Evolutionary conservation across 139 green algal species (phyloP).

Genomic region (Limnomonas spitsbergensis): DNA sequence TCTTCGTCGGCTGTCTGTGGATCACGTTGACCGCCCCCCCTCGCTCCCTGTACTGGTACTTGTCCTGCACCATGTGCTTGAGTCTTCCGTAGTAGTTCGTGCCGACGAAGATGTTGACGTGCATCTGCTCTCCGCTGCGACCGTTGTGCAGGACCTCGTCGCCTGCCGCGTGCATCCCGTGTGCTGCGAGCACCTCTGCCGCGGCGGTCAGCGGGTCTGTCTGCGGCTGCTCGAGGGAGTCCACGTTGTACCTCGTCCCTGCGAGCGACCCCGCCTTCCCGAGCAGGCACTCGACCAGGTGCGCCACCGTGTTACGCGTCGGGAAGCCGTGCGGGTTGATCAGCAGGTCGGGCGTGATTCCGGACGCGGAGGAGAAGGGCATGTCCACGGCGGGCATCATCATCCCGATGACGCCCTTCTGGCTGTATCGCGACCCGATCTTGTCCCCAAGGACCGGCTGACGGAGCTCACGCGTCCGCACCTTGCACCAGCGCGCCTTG

Average conservation of each 20-base stretch:
- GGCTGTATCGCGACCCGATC: slow-evolving; percentile 33
- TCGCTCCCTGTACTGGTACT: slow-evolving; percentile 17
- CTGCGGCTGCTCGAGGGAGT: not conserved
- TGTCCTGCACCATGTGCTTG: slow-evolving; percentile 64
- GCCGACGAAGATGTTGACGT: slow-evolving; percentile 52
- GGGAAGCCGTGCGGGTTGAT: slow-evolving; percentile 35
- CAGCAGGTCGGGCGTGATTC: slow-evolving; percentile 30
- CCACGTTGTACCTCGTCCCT: not conserved
- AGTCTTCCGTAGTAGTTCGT: slow-evolving; percentile 62
- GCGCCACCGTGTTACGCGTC: not conserved
- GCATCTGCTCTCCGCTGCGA: slow-evolving; percentile 50
- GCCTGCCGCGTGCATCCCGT: slow-evolving; percentile 17
- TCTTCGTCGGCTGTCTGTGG: not conserved
- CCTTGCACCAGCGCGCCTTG: slow-evolving; percentile 34
- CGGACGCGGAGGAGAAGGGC: slow-evolving; percentile 16
- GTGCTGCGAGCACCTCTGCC: not conserved
- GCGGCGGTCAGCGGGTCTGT: not conserved
- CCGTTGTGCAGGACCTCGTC: slow-evolving; percentile 60
- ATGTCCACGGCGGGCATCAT: slow-evolving; percentile 17
- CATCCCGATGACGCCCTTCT: slow-evolving; percentile 34
- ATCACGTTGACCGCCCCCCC: slow-evolving; percentile 34
- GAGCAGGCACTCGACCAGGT: slow-evolving; percentile 6
- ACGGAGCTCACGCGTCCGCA: slow-evolving; percentile 49
- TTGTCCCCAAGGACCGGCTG: slow-evolving; percentile 65
- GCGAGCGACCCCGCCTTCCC: not conserved